Conservation (phyloP, 78 protist species). For the Emiliania huxleyi region DNA sequence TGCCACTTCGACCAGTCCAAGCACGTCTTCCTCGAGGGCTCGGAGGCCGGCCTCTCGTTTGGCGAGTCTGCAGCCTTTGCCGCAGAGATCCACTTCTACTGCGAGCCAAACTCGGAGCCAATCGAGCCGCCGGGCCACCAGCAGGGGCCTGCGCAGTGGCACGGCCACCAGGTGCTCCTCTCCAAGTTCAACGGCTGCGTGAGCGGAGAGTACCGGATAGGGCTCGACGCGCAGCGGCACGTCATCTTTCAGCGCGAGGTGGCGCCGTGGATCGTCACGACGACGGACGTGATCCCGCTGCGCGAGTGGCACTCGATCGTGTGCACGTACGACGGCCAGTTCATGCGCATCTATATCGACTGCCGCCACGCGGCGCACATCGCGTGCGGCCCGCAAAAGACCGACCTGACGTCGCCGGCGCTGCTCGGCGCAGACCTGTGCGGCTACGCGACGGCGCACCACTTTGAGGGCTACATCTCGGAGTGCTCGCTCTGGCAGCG, state of each 20-base stretch:
- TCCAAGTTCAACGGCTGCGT: conserved; percentile 21
- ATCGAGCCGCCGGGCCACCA: conserved; percentile 16
- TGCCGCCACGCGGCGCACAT: conserved; percentile 6
- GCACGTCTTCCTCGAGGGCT: not conserved
- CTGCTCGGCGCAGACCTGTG: not conserved
- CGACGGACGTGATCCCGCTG: not conserved
- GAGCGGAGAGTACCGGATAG: conserved; percentile 23
- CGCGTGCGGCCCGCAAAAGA: conserved; percentile 24
- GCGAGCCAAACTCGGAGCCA: conserved; percentile 8
- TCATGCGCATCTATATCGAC: not conserved
- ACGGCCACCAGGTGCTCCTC: not conserved
- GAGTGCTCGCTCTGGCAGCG: not conserved
- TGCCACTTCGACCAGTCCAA: not conserved
- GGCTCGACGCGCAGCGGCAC: conserved; percentile 15
- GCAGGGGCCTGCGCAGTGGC: conserved; percentile 23
- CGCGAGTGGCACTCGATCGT: conserved; percentile 20
- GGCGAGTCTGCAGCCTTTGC: not conserved
- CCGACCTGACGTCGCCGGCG: not conserved
- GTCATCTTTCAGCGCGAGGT: conserved; percentile 23
- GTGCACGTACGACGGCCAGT: conserved; percentile 2
- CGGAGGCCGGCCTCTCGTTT: not conserved
- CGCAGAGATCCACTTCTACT: conserved; percentile 6
- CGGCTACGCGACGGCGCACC: conserved; percentile 2
- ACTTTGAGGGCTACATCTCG: conserved; percentile 18
- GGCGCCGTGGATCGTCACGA: not conserved